phyloP scores from a whole-genome alignment of 805 yeast species.

The Sugiyamaella chiloensis region DNA sequence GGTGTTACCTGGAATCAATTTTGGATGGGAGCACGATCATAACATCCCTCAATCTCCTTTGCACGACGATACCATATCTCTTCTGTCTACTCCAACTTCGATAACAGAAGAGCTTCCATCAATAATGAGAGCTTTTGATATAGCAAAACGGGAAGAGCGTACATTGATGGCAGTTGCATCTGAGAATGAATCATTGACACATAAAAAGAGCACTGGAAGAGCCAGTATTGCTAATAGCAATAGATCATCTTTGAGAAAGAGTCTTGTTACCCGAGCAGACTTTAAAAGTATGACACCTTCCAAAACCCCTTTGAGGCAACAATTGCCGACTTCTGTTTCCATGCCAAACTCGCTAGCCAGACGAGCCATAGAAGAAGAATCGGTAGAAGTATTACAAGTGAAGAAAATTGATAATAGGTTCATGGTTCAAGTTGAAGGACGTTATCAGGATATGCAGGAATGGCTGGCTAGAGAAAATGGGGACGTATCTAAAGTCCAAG shows the following conservation, averaged over 20 bases:
- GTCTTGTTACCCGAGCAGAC: not conserved
- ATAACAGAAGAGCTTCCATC: conserved; percentile 26
- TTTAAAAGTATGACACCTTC: not conserved
- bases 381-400: conserved; percentile 18
- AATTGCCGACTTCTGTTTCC: conserved; percentile 8
- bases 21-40: conserved; percentile 7
- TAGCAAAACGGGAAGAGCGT: conserved; percentile 20
- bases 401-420: conserved; percentile 27
- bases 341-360: not conserved
- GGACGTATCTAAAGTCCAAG: not conserved
- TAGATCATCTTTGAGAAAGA: not conserved
- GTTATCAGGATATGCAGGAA: conserved; percentile 30
- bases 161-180: not conserved
- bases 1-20: not conserved
- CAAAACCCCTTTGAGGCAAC: not conserved
- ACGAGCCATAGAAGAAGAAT: not conserved
- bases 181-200: not conserved
- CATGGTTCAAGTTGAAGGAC: conserved; percentile 25
- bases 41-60: too few relatives aligned
- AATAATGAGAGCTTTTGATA: conserved; percentile 26
- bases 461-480: conserved; percentile 25
- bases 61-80: conserved; percentile 1
- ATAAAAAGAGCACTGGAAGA: not conserved
- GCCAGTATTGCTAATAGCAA: too few relatives aligned
- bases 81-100: conserved; percentile 15